phyloP scores from a whole-genome alignment of 2,329 filamentous ascomycete genomes.

The Ophiostoma sp. region DNA sequence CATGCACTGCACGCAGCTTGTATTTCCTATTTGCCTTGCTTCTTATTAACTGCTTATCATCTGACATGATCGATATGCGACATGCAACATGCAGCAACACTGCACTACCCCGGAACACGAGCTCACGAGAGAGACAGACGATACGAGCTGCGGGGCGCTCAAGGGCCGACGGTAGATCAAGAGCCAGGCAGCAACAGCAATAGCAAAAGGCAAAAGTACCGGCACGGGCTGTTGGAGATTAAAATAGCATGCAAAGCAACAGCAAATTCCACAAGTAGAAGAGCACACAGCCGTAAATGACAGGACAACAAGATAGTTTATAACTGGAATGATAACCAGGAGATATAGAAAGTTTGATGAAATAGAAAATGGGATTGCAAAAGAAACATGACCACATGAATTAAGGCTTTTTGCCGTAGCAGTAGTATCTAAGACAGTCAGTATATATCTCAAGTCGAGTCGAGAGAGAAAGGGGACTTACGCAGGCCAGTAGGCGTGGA shows the following conservation, averaged over 20 bases:
- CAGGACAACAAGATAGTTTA: neutral
- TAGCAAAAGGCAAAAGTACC: neutral
- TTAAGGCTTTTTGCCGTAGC: constrained; percentile 13
- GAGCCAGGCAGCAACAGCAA: neutral
- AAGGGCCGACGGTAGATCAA: neutral
- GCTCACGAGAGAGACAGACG: neutral
- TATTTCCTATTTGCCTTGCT: neutral
- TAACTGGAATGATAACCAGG: neutral
- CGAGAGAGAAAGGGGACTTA: constrained; percentile 9
- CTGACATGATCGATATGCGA: neutral
- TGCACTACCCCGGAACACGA: neutral
- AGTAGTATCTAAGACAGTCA: constrained; percentile 9
- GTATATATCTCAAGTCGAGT: neutral
- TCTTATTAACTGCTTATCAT: neutral
- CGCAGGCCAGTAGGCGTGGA: constrained; percentile 32
- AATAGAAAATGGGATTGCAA: neutral
- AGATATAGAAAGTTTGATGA: neutral
- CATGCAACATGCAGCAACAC: neutral
- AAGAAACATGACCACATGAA: neutral
- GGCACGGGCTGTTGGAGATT: neutral
- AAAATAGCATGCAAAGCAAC: neutral
- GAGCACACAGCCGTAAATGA: no score
- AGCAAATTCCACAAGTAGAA: neutral
- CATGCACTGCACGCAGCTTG: neutral
- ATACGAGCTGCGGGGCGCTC: neutral